Evolutionary conservation across 495 filamentous ascomycete genomes (phyloP).

Genomic region (Sordaria brevicollis): DNA sequence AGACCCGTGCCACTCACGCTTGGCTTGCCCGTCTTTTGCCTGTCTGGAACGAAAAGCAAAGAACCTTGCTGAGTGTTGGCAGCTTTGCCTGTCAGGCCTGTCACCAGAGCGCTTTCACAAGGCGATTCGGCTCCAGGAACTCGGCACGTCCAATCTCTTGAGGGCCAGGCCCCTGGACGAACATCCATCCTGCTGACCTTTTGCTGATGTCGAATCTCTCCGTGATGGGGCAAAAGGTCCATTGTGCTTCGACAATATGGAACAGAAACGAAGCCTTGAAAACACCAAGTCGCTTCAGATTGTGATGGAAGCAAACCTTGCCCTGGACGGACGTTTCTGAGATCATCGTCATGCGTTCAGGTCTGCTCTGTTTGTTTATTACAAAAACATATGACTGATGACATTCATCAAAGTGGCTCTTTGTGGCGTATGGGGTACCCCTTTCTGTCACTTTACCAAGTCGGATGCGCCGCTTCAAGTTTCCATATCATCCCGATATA

Average conservation of each 20-base stretch:
- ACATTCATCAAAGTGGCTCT: not conserved
- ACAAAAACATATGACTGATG: not conserved
- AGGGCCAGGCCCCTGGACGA: not conserved
- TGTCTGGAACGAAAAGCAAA: not conserved
- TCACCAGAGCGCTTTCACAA: not conserved
- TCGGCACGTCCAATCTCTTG: not conserved
- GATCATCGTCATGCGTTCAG: not conserved
- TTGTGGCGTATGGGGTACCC: not conserved
- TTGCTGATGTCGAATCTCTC: not conserved
- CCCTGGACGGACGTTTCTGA: not conserved
- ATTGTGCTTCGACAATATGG: not conserved
- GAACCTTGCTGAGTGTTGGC: not conserved
- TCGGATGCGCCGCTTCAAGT: not conserved
- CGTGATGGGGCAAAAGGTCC: not conserved
- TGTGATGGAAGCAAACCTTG: not conserved
- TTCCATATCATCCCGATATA: not conserved
- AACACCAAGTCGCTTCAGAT: not conserved
- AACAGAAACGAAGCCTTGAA: not conserved
- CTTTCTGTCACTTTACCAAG: not conserved
- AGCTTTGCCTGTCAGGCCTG: not conserved
- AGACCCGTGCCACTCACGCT: not conserved
- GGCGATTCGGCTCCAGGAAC: not conserved
- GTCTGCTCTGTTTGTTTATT: not conserved
- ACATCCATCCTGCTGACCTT: not conserved
- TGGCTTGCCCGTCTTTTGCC: not conserved